A percentile compares a stretch with the other conserved stretches of the same genome.
phyloP scores from a whole-genome alignment of 129 eudicot species.

The Chrysanthemum makinoi region DNA sequence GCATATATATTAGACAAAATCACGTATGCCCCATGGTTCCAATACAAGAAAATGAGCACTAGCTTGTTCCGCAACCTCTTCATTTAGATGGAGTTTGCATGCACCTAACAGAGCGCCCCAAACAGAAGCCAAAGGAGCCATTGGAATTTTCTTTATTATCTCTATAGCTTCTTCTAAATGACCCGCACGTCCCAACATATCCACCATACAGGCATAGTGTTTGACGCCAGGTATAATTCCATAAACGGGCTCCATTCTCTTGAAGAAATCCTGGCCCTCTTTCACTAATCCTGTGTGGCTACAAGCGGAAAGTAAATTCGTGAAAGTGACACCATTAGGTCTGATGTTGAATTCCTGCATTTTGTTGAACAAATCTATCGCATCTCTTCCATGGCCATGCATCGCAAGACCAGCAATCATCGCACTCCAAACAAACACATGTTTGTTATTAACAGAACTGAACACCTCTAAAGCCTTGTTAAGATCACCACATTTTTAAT shows the following conservation, averaged over 20 bases:
- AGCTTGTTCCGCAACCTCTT: slow-evolving; percentile 54
- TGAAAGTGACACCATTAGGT: slow-evolving; percentile 68
- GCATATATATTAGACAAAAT: slow-evolving; percentile 65
- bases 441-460: slow-evolving; percentile 35
- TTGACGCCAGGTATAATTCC: slow-evolving; percentile 48
- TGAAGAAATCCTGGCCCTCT: slow-evolving; percentile 49
- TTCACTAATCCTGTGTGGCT: slow-evolving; percentile 69
- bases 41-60: slow-evolving; percentile 47
- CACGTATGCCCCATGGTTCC: slow-evolving; percentile 69
- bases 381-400: slow-evolving; percentile 74
- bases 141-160: slow-evolving; percentile 50
- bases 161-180: slow-evolving; percentile 54
- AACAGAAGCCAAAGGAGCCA: slow-evolving; percentile 56
- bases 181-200: slow-evolving; percentile 78
- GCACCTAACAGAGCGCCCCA: slow-evolving; percentile 82
- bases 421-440: slow-evolving; percentile 71
- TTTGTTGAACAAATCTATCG: slow-evolving; percentile 49
- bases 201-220: slow-evolving; percentile 76
- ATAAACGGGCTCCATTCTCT: slow-evolving; percentile 46
- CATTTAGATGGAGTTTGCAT: slow-evolving; percentile 56
- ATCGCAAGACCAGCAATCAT: slow-evolving; percentile 83
- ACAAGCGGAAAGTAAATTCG: slow-evolving; percentile 58
- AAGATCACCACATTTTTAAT: slow-evolving; percentile 72
- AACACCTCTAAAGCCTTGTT: slow-evolving; percentile 71
- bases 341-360: slow-evolving; percentile 57